Conservation (phyloP, 208 protist species). For the Blastocrithidia nonstop region DNA sequence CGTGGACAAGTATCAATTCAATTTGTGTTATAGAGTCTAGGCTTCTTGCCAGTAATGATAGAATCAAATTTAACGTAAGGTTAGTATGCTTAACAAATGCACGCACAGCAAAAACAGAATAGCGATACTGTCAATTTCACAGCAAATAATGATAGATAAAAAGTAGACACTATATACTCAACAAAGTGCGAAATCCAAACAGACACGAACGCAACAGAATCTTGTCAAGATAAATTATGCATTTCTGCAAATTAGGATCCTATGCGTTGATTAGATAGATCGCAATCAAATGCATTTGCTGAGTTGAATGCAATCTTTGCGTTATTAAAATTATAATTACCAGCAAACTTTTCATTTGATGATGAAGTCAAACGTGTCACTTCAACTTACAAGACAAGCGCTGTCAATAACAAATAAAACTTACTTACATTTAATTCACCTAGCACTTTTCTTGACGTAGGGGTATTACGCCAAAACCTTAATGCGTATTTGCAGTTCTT, state of each 20-base stretch:
- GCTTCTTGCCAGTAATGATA: conserved; percentile 46
- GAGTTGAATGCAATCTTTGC: conserved; percentile 31
- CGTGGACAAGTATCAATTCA: conserved; percentile 31
- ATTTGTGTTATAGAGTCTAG: conserved; percentile 45
- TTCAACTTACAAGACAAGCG: background rate
- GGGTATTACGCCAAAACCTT: conserved; percentile 15
- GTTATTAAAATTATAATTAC: conserved; percentile 48
- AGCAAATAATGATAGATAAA: too few relatives aligned
- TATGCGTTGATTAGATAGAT: conserved; percentile 46
- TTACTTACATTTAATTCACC: too few relatives aligned
- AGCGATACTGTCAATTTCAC: too few relatives aligned
- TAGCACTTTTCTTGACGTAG: conserved; percentile 23
- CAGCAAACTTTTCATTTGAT: conserved; percentile 32
- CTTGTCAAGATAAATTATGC: background rate
- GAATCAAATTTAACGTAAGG: too few relatives aligned
- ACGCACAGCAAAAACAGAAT: too few relatives aligned
- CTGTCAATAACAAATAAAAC: too few relatives aligned
- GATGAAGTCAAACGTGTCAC: conserved; percentile 9
- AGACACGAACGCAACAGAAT: conserved; percentile 3
- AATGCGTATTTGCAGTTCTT: conserved; percentile 54
- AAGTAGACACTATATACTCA: too few relatives aligned
- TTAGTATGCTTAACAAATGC: too few relatives aligned
- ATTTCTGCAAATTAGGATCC: background rate
- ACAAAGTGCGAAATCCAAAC: too few relatives aligned
- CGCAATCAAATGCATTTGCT: conserved; percentile 13